These are phyloP conservation scores for Saprolegnia parasitica DNA, from an alignment of 352 stramenopile genomes.

Conservation along the genomic window DNA sequence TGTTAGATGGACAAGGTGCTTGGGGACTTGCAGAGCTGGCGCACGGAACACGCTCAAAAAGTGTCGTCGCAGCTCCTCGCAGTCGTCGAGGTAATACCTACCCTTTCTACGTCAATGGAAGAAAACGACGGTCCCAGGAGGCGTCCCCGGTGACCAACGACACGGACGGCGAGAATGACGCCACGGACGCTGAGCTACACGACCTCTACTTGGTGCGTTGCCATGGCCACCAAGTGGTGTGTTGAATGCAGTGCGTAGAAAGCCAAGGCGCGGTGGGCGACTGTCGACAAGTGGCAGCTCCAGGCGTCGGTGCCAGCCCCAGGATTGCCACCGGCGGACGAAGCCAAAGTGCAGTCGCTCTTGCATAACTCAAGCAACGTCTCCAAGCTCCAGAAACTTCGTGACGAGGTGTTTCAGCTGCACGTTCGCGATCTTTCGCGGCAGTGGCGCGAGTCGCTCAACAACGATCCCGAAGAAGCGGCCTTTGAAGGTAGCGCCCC, in stretches of 20 bases:
- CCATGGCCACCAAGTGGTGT: background rate
- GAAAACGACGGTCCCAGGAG: background rate
- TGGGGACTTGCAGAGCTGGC: slow-evolving; percentile 12
- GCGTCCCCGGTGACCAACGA: slow-evolving; percentile 4
- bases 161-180: background rate
- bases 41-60: slow-evolving; percentile 16
- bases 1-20: slow-evolving; percentile 25
- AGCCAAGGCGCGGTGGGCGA: slow-evolving; percentile 14
- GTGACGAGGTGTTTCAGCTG: slow-evolving; percentile 24
- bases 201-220: background rate
- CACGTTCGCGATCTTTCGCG: slow-evolving; percentile 18
- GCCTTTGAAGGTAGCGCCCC: slow-evolving; percentile 25
- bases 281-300: background rate
- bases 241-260: background rate
- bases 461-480: slow-evolving; percentile 14
- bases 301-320: background rate
- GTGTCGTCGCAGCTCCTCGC: background rate
- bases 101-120: no score
- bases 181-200: background rate
- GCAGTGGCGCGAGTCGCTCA: slow-evolving; percentile 2
- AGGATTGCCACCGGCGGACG: background rate
- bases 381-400: slow-evolving; percentile 17
- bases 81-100: background rate
- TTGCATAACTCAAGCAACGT: slow-evolving; percentile 4
- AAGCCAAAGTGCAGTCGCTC: slow-evolving; percentile 12